Evolutionary conservation across 495 filamentous ascomycete species (phyloP).

Genomic region (Aspergillus hancockii): DNA sequence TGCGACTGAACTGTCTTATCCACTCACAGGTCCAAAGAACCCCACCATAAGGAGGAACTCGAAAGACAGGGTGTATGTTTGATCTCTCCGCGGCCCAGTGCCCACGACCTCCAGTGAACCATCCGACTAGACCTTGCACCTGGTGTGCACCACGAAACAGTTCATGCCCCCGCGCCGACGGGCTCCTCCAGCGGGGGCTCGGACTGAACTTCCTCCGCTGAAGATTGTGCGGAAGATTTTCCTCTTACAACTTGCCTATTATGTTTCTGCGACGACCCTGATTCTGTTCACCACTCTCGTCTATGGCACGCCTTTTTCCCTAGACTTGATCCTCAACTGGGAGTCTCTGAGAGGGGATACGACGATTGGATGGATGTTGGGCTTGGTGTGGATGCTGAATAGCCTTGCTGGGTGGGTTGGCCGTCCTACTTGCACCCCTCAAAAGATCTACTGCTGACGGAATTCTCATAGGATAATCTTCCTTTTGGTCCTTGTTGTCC

Average conservation of each 20-base stretch:
- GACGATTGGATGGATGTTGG: slow-evolving; percentile 87
- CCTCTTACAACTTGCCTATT: slow-evolving; percentile 82
- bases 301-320: slow-evolving; percentile 68
- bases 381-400: slow-evolving; percentile 82
- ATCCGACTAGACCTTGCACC: slow-evolving; percentile 2
- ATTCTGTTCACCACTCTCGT: slow-evolving; percentile 89
- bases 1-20: not conserved
- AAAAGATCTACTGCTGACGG: not conserved
- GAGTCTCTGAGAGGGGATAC: slow-evolving; percentile 82
- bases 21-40: not conserved
- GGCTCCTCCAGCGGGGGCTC: slow-evolving; percentile 75
- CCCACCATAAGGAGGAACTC: not conserved
- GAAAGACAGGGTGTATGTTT: not conserved
- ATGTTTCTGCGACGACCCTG: slow-evolving; percentile 69
- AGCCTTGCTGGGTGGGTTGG: slow-evolving; percentile 69
- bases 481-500: slow-evolving; percentile 76
- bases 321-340: slow-evolving; percentile 80
- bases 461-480: slow-evolving; percentile 57
- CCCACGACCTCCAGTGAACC: slow-evolving; percentile 1
- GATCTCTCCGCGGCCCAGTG: not conserved
- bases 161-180: slow-evolving; percentile 76
- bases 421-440: not conserved
- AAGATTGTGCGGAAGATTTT: slow-evolving; percentile 86
- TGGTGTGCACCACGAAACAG: slow-evolving; percentile 16
- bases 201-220: slow-evolving; percentile 78